Evolutionary conservation across 2,329 filamentous ascomycete genomes (phyloP).

Genomic region (Cercospora beticola): DNA sequence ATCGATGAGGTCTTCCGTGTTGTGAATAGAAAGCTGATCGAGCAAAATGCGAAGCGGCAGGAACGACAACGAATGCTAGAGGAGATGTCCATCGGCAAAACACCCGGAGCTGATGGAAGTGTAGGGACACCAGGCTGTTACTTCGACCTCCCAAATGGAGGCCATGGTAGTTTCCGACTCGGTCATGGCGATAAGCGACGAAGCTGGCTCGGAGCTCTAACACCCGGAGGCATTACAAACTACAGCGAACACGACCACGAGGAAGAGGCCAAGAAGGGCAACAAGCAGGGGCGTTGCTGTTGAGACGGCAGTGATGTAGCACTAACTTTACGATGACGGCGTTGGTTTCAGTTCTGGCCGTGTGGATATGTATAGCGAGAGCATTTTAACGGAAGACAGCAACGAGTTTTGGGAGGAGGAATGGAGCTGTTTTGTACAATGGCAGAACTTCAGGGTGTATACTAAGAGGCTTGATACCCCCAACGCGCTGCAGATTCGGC

Average conservation of each 20-base stretch:
- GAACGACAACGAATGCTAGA: conserved; percentile 52
- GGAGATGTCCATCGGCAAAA: conserved; percentile 41
- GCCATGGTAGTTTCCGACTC: conserved; percentile 60
- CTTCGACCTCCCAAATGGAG: conserved; percentile 50
- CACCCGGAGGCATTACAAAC: conserved; percentile 39
- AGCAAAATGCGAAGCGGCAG: conserved; percentile 62
- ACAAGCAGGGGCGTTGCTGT: conserved; percentile 32
- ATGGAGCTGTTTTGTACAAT: neutral
- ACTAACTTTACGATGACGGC: neutral
- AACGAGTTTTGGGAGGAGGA: neutral
- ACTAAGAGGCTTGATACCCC: conserved; percentile 5
- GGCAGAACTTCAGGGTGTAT: neutral
- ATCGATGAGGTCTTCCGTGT: conserved; percentile 96
- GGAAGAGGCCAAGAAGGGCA: conserved; percentile 29
- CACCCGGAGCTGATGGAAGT: conserved; percentile 43
- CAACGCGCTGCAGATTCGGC: neutral
- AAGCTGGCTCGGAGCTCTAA: conserved; percentile 63
- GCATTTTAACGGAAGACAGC: conserved; percentile 1
- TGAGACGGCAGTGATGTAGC: conserved; percentile 6
- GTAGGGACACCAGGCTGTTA: conserved; percentile 42
- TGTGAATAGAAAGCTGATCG: conserved; percentile 78
- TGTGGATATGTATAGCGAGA: conserved; percentile 2
- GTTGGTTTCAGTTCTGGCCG: neutral
- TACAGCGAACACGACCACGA: conserved; percentile 29
- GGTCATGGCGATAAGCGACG: conserved; percentile 61